Evolutionary conservation across 2,329 filamentous ascomycete genomes (phyloP).

Genomic region (Cercospora beticola): DNA sequence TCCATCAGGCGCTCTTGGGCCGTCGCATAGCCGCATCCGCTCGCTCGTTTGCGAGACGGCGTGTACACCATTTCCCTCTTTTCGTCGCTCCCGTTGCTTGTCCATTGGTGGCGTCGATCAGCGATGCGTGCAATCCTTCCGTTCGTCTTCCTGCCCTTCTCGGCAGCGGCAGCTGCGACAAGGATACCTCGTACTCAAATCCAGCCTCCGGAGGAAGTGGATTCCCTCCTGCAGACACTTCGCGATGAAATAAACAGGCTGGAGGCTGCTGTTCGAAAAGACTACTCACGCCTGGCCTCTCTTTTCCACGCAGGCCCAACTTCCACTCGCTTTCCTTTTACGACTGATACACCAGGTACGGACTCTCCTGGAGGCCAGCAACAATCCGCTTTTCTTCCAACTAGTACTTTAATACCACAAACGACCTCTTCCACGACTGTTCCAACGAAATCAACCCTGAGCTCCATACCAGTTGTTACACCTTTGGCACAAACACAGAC

Average conservation of each 20-base stretch:
- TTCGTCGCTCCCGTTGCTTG: slow-evolving; percentile 13
- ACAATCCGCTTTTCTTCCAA: neutral
- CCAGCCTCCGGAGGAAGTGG: slow-evolving; percentile 15
- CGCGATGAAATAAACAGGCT: slow-evolving; percentile 24
- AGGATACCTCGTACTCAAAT: slow-evolving; percentile 22
- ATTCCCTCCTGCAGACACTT: slow-evolving; percentile 15
- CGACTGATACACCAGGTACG: slow-evolving; percentile 7
- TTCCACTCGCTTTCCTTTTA: slow-evolving; percentile 15
- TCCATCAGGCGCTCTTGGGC: slow-evolving; percentile 15
- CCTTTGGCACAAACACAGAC: neutral
- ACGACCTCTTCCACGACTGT: slow-evolving; percentile 5
- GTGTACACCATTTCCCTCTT: slow-evolving; percentile 15
- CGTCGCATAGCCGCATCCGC: slow-evolving; percentile 17
- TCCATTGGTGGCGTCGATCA: slow-evolving; percentile 15
- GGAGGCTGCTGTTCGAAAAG: slow-evolving; percentile 21
- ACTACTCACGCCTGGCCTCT: slow-evolving; percentile 17
- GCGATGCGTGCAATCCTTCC: slow-evolving; percentile 27
- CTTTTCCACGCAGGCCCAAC: slow-evolving; percentile 19
- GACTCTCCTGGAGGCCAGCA: slow-evolving; percentile 1
- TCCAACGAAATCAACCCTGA: neutral
- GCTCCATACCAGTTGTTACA: neutral
- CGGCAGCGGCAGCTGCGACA: slow-evolving; percentile 30
- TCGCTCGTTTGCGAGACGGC: slow-evolving; percentile 22
- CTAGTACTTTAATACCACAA: slow-evolving; percentile 23
- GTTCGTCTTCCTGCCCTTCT: slow-evolving; percentile 25